These are phyloP conservation scores for Salix exigua DNA, from an alignment of 345 rosid genomes.

Conservation along the genomic window DNA sequence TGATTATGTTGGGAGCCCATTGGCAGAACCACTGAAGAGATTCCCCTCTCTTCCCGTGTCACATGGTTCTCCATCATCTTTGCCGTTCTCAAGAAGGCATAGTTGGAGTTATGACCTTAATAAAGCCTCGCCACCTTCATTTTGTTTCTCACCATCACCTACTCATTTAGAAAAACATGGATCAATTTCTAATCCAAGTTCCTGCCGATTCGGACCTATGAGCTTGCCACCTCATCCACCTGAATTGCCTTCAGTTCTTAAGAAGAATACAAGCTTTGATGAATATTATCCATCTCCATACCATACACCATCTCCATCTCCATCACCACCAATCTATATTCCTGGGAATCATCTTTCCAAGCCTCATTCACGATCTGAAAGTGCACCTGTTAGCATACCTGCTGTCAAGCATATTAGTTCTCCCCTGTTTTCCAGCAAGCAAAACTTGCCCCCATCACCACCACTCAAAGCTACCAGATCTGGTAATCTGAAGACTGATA, in stretches of 20 bases:
- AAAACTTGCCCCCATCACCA: no score
- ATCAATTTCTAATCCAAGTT: slow-evolving; percentile 47
- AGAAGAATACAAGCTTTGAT: slow-evolving; percentile 46
- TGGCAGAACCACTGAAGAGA: slow-evolving; percentile 79
- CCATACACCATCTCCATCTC: slow-evolving; percentile 65
- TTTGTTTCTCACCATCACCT: slow-evolving; percentile 79
- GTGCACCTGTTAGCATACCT: slow-evolving; percentile 81
- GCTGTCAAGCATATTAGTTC: no score
- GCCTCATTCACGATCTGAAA: slow-evolving; percentile 62
- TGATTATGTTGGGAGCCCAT: slow-evolving; percentile 95
- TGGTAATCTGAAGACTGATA: no score
- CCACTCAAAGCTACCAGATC: no score
- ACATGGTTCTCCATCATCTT: slow-evolving; percentile 69
- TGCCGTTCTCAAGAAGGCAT: slow-evolving; percentile 76
- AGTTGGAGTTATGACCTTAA: slow-evolving; percentile 79
- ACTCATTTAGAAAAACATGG: slow-evolving; percentile 65
- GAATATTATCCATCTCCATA: slow-evolving; percentile 58
- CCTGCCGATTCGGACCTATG: slow-evolving; percentile 35
- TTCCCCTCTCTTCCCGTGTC: slow-evolving; percentile 73
- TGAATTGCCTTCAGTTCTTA: slow-evolving; percentile 44
- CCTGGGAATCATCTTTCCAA: slow-evolving; percentile 39
- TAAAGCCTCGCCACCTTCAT: slow-evolving; percentile 63
- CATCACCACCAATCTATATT: slow-evolving; percentile 58
- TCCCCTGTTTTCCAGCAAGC: no score
- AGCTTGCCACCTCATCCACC: slow-evolving; percentile 59